Evolutionary conservation across 768 basidiomycete species (phyloP).

Genomic region (Panus rudis): DNA sequence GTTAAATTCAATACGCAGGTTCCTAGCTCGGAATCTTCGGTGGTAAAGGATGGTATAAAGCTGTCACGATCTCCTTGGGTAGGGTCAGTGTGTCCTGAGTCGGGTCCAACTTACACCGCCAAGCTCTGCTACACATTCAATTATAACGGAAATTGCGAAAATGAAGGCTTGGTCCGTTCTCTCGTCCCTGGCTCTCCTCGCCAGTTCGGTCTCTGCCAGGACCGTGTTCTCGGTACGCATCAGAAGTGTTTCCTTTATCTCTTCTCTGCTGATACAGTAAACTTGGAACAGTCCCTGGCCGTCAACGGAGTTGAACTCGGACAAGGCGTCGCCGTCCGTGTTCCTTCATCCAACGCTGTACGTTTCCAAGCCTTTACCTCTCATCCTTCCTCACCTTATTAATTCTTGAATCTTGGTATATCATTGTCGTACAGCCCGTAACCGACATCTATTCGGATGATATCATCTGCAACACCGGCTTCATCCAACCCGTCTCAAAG

Average conservation of each 20-base stretch:
- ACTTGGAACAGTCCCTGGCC: constrained; percentile 4
- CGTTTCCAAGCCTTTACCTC: background rate
- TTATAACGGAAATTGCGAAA: no score
- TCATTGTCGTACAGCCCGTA: background rate
- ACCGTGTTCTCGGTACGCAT: constrained; percentile 23
- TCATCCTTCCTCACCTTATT: background rate
- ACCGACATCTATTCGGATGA: background rate
- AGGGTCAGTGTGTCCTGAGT: no score
- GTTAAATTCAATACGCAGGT: no score
- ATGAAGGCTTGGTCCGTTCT: constrained; percentile 14
- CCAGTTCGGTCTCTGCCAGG: constrained; percentile 15
- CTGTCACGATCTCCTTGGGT: no score
- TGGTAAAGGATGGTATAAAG: no score
- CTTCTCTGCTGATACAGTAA: background rate
- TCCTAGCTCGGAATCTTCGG: no score
- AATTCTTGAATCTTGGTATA: background rate
- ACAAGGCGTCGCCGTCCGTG: constrained; percentile 11
- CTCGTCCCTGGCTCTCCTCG: constrained; percentile 12
- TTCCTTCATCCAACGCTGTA: constrained; percentile 19
- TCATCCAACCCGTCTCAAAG: constrained; percentile 11
- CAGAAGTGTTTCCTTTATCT: background rate
- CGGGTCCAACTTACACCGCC: no score
- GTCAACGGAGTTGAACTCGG: constrained; percentile 15
- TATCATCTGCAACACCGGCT: constrained; percentile 9
- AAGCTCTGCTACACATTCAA: no score